These are phyloP conservation scores for Euphorbia pulcherrima DNA, from an alignment of 345 rosid genomes.

Conservation along the genomic window DNA sequence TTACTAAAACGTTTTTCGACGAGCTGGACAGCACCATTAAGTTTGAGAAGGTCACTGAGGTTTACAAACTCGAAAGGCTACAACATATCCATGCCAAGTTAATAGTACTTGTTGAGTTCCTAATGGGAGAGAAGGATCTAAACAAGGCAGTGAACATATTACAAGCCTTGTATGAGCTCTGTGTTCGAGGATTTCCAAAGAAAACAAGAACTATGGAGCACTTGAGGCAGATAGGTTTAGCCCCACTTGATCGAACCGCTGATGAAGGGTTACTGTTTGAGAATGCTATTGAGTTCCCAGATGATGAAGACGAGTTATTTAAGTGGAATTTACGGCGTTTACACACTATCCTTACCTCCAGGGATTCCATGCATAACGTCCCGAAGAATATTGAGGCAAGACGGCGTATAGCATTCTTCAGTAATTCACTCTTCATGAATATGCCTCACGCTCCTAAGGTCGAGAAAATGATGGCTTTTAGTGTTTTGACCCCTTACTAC, in stretches of 20 bases:
- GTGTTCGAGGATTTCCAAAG: constrained; percentile 57
- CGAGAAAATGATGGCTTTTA: constrained; percentile 93
- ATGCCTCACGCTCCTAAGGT: constrained; percentile 85
- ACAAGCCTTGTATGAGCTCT: constrained; percentile 78
- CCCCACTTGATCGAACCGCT: constrained; percentile 36
- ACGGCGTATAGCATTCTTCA: constrained; percentile 80
- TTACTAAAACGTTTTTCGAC: constrained; percentile 42
- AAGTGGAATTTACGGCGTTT: constrained; percentile 67
- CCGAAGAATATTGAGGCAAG: constrained; percentile 83
- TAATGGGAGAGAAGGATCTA: constrained; percentile 49
- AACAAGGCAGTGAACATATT: constrained; percentile 57
- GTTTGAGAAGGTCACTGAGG: constrained; percentile 38
- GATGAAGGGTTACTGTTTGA: constrained; percentile 68
- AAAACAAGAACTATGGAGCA: constrained; percentile 23
- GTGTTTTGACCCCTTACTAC: constrained; percentile 86
- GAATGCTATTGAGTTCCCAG: constrained; percentile 62
- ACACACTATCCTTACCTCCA: constrained; percentile 66
- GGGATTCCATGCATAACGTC: constrained; percentile 78
- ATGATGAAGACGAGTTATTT: constrained; percentile 52
- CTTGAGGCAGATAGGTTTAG: constrained; percentile 63
- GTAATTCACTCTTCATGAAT: constrained; percentile 91
- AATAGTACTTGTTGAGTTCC: constrained; percentile 56
- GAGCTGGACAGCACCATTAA: constrained; percentile 52
- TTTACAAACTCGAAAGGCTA: constrained; percentile 43
- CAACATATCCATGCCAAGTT: constrained; percentile 58